phyloP scores from a whole-genome alignment of 2,329 filamentous ascomycete genomes.

The Claviceps pusilla region DNA sequence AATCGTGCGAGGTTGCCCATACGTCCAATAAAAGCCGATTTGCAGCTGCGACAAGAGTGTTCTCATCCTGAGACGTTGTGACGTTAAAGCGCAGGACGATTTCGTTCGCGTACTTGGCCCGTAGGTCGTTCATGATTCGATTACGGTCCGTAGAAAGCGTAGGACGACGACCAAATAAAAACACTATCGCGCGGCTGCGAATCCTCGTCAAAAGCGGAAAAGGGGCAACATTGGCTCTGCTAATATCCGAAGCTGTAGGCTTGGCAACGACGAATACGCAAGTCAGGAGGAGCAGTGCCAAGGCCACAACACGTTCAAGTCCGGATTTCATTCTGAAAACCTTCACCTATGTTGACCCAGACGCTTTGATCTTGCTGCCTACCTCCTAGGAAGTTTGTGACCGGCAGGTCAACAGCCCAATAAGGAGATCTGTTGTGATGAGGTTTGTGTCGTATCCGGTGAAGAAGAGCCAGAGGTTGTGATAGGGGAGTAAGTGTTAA shows the following conservation, averaged over 20 bases:
- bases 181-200: slow-evolving; percentile 33
- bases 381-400: background rate
- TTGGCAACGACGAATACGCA: background rate
- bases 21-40: slow-evolving; percentile 71
- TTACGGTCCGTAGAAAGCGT: slow-evolving; percentile 13
- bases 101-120: slow-evolving; percentile 54
- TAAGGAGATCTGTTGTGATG: background rate
- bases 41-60: slow-evolving; percentile 55
- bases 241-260: background rate
- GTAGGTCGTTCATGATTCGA: slow-evolving; percentile 17
- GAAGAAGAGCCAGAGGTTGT: no score
- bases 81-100: slow-evolving; percentile 85
- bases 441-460: background rate
- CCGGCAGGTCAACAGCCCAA: background rate
- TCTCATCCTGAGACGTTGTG: slow-evolving; percentile 50
- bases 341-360: background rate
- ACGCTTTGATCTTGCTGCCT: background rate
- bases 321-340: slow-evolving; percentile 1
- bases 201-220: slow-evolving; percentile 37
- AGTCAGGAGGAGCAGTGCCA: background rate
- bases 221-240: slow-evolving; percentile 11
- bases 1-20: slow-evolving; percentile 70
- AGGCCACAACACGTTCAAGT: background rate
- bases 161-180: slow-evolving; percentile 32
- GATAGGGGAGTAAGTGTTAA: no score